Base-by-base conservation (phyloP, 371 early-diverging fungal genomes). In the Phascolomyces articulosus region DNA sequence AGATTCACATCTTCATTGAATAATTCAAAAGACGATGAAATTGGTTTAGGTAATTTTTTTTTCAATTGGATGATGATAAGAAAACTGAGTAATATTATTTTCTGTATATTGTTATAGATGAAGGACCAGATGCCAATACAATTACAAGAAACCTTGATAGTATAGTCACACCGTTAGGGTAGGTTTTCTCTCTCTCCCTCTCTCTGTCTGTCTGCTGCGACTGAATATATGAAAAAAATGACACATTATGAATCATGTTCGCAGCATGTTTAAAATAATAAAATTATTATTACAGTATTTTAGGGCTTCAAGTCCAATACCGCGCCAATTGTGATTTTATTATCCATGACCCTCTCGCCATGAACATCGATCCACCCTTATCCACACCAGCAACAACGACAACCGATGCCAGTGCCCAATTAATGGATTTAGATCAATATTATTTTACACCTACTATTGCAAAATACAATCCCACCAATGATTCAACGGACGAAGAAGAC, bases 261-360 rank as follows among this genome's bases (percentile, higher is more conserved):
- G n/a, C n/a, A n/a, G n/a, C n/a, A n/a, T n/a, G n/a, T n/a, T n/a
- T n/a, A n/a, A n/a, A n/a, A n/a, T n/a, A n/a, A n/a, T n/a, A n/a
- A n/a, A n/a, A n/a, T n/a, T n/a, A n/a, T n/a, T n/a, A n/a, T n/a
- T 29, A 68, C 72, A 91, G 93, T 13, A 81, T 85, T 1, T 90
- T 96, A 60, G 78, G 83, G 10, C 72, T 96, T 40, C 87, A 89
- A 59, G 93, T 91, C 24, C 84, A 80, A 40, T 95, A 93, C 70
- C 91, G 95, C 20, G 80, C 85, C 49, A 91, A 93, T 51, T 92
- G 92, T 70, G 90, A 91, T 63, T 95, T 96, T 70, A 75, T 83
- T 27, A 79, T 90, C 18, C 90, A 90, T 31, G 84, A 88, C 61
- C 40, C 41, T 11, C 40, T 41, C 11, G 72, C 85, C 16, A 44